Percentiles rank a stretch among this genome's conserved stretches.
These are phyloP conservation scores for Leishmania turanica DNA, from an alignment of 208 protist species.

Conservation along the genomic window DNA sequence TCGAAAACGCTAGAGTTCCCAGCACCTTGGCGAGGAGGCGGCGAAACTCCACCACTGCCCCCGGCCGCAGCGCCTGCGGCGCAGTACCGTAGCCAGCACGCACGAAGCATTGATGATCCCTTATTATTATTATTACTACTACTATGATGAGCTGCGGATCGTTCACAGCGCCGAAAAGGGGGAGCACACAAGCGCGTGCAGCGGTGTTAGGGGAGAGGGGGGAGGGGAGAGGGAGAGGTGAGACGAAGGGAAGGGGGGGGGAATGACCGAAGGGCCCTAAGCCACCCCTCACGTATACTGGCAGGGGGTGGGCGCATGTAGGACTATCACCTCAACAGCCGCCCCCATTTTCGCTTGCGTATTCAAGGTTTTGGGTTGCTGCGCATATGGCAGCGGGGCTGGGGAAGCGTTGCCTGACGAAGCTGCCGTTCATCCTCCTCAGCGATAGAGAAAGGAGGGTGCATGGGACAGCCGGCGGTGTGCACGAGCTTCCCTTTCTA, in stretches of 20 bases:
- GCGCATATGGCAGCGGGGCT: background rate
- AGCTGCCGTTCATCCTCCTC: background rate
- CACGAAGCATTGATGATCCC: slow-evolving; percentile 41
- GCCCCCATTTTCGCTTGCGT: background rate
- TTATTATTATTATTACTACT: background rate
- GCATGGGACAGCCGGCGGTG: background rate
- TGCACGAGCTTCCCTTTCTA: background rate
- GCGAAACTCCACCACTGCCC: slow-evolving; percentile 4
- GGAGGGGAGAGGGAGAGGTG: too few relatives aligned
- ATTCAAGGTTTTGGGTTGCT: background rate
- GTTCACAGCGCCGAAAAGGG: background rate
- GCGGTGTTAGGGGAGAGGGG: background rate
- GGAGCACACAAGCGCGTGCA: background rate
- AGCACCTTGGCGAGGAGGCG: slow-evolving; percentile 1
- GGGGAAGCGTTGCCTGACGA: background rate
- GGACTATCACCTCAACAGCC: background rate
- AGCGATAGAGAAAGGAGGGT: background rate
- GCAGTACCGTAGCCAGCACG: slow-evolving; percentile 33
- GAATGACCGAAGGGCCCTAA: background rate
- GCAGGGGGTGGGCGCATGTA: background rate
- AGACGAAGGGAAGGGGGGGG: background rate
- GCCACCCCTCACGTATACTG: background rate
- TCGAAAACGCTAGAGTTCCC: background rate
- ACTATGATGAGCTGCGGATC: background rate
- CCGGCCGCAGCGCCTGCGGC: slow-evolving; percentile 24